A percentile compares a stretch with the other conserved stretches of the same genome.
These are phyloP conservation scores for Exutisphaerella laricina DNA, from an alignment of 2,329 filamentous ascomycete genomes.

Conservation along the genomic window DNA sequence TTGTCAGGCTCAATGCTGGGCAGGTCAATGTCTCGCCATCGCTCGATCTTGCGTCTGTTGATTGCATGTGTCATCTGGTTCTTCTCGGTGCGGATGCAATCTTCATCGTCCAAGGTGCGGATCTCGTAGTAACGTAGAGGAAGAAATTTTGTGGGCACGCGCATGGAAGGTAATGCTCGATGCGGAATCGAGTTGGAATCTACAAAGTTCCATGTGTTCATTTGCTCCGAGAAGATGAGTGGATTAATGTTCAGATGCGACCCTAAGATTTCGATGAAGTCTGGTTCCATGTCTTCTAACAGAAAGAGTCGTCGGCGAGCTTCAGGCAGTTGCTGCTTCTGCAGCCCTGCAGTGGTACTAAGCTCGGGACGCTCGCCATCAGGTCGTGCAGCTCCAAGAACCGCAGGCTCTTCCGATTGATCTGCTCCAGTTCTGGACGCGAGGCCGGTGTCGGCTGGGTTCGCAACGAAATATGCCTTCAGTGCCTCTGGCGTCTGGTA, in stretches of 20 bases:
- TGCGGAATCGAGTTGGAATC: conserved; percentile 20
- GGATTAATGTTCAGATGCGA: conserved; percentile 20
- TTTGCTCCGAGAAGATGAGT: conserved; percentile 23
- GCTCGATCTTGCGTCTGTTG: conserved; percentile 20
- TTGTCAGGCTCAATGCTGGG: conserved; percentile 10
- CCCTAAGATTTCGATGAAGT: conserved; percentile 21
- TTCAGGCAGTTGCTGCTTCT: background rate
- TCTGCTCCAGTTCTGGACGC: background rate
- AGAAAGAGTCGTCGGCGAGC: conserved; percentile 24
- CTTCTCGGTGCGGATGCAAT: conserved; percentile 6
- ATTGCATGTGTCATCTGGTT: conserved; percentile 22
- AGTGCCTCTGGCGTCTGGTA: conserved; percentile 2
- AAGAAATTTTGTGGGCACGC: conserved; percentile 15
- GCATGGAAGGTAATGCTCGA: conserved; percentile 21
- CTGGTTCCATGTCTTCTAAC: conserved; percentile 23
- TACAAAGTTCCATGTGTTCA: conserved; percentile 25
- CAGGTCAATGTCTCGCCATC: conserved; percentile 21
- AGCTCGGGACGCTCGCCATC: background rate
- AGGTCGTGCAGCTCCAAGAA: background rate
- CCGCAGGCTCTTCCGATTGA: conserved; percentile 3
- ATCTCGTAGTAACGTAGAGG: conserved; percentile 24
- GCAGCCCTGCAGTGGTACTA: background rate
- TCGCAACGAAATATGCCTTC: background rate
- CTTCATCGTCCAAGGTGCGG: conserved; percentile 14
- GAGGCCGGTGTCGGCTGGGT: background rate